phyloP scores from a whole-genome alignment of 1,139 yeast species.

The Kodamaea alishanica region DNA sequence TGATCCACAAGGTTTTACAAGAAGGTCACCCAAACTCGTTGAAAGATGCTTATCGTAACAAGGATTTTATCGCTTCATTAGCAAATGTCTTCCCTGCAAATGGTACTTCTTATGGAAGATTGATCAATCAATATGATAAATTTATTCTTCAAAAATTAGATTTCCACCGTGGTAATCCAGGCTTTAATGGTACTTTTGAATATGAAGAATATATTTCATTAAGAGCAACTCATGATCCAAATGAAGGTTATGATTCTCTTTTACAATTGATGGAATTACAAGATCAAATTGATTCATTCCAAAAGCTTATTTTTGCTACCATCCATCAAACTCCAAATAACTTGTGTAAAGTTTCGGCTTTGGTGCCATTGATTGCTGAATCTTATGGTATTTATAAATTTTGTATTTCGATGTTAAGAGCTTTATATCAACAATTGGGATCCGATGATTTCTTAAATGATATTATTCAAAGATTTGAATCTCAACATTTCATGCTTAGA shows the following conservation, averaged over 20 bases:
- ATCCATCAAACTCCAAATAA: slow-evolving; percentile 62
- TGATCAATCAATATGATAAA: slow-evolving; percentile 74
- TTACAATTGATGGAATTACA: slow-evolving; percentile 83
- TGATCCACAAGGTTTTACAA: slow-evolving; percentile 89
- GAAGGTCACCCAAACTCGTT: slow-evolving; percentile 91
- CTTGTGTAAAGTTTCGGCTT: slow-evolving; percentile 81
- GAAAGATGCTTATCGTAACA: slow-evolving; percentile 75
- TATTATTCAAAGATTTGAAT: slow-evolving; percentile 63
- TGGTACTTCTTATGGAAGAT: slow-evolving; percentile 60
- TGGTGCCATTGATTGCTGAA: slow-evolving; percentile 91
- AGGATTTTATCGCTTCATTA: slow-evolving; percentile 42
- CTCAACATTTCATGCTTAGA: slow-evolving; percentile 77
- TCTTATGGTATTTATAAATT: slow-evolving; percentile 91
- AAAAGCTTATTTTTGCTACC: slow-evolving; percentile 71
- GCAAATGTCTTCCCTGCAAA: slow-evolving; percentile 40
- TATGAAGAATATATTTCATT: slow-evolving; percentile 91
- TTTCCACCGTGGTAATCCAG: slow-evolving; percentile 82
- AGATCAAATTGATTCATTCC: slow-evolving; percentile 79
- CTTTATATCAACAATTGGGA: slow-evolving; percentile 74
- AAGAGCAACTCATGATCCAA: slow-evolving; percentile 86
- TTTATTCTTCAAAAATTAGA: slow-evolving; percentile 69
- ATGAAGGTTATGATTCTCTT: slow-evolving; percentile 90
- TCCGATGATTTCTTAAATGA: slow-evolving; percentile 78
- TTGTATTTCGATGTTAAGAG: slow-evolving; percentile 85
- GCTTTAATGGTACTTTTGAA: slow-evolving; percentile 93